Evolutionary conservation across 805 yeast genomes (phyloP).

Genomic region (Lachancea lanzarotensis): DNA sequence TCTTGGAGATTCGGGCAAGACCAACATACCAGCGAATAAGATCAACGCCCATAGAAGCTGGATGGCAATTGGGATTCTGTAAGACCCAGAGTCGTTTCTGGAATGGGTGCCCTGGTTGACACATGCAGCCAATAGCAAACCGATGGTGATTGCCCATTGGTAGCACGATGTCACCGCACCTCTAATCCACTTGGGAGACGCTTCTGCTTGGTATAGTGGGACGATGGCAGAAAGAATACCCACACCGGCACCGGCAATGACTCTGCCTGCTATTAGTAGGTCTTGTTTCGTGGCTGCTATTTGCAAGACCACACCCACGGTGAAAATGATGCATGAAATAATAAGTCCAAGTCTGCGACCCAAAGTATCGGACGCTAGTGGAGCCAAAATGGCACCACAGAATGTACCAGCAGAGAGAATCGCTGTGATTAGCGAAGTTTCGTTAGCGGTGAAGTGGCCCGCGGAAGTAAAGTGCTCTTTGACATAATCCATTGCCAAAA

Average conservation of each 20-base stretch:
- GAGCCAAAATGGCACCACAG: not conserved
- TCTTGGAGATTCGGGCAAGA: not conserved
- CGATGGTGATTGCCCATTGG: not conserved
- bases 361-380: not conserved
- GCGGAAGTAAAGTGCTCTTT: not conserved
- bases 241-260: not conserved
- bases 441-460: not conserved
- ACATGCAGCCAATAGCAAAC: not conserved
- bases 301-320: not conserved
- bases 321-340: not conserved
- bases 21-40: not conserved
- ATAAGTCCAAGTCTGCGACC: not conserved
- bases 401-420: not conserved
- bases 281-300: not conserved
- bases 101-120: not conserved
- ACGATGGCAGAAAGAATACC: not conserved
- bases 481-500: not conserved
- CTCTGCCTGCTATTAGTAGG: not conserved
- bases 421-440: not conserved
- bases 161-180: not conserved
- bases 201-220: not conserved
- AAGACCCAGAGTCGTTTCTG: not conserved
- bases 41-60: not conserved
- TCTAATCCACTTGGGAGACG: not conserved
- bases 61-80: not conserved